Conservation (phyloP, 208 protist species). For the Crithidia sp. region DNA sequence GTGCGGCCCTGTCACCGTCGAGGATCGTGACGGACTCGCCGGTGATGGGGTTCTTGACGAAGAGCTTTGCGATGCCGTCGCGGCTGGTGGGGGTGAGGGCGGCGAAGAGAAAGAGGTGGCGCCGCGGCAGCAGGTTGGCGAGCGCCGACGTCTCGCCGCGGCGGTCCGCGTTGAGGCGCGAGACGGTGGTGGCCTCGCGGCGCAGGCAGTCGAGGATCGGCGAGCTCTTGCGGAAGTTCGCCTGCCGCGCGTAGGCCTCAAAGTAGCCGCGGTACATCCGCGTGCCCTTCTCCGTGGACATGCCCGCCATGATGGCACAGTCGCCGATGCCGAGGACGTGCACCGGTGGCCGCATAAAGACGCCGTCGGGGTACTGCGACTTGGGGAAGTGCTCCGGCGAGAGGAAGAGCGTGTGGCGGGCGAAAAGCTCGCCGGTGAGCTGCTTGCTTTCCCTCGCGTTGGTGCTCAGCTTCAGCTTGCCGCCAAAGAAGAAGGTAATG, state of each 20-base stretch:
- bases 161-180: conserved; percentile 56
- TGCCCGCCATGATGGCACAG: conserved; percentile 83
- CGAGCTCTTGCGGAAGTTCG: conserved; percentile 87
- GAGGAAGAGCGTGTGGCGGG: conserved; percentile 83
- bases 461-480: conserved; percentile 87
- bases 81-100: conserved; percentile 43
- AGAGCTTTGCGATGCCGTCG: conserved; percentile 77
- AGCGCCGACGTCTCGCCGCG: conserved; percentile 69
- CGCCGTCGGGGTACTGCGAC: conserved; percentile 73
- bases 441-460: conserved; percentile 82
- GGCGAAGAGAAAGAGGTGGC: conserved; percentile 88
- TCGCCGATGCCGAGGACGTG: conserved; percentile 84
- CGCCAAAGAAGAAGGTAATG: conserved; percentile 91
- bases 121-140: conserved; percentile 83
- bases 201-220: conserved; percentile 78
- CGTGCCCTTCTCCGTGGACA: conserved; percentile 79
- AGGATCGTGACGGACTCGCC: conserved; percentile 84
- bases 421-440: conserved; percentile 81
- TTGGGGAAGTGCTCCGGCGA: conserved; percentile 36
- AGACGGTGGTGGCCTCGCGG: conserved; percentile 65
- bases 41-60: conserved; percentile 89
- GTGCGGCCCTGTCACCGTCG: conserved; percentile 42
- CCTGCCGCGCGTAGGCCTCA: conserved; percentile 82
- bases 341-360: conserved; percentile 87
- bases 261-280: conserved; percentile 88